These are phyloP conservation scores for Obba rivulosa DNA, from an alignment of 768 basidiomycete genomes.

Conservation along the genomic window DNA sequence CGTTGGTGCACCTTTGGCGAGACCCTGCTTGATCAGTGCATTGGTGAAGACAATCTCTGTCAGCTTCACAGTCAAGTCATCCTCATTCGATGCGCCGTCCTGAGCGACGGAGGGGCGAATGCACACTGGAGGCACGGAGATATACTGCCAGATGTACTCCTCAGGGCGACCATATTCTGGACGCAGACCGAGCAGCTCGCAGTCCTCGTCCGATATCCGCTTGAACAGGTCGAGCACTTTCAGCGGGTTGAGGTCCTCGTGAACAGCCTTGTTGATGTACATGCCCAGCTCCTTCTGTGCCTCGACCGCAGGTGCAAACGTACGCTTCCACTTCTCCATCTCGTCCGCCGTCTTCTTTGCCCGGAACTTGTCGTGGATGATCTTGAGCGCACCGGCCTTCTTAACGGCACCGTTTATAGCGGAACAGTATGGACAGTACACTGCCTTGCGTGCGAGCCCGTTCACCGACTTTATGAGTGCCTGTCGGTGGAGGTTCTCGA, in stretches of 20 bases:
- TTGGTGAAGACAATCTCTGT: conserved; percentile 96
- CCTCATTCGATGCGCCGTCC: conserved; percentile 97
- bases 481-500: conserved; percentile 91
- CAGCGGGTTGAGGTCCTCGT: conserved; percentile 92
- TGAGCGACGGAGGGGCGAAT: conserved; percentile 97
- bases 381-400: conserved; percentile 91
- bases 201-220: conserved; percentile 94
- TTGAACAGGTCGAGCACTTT: conserved; percentile 91
- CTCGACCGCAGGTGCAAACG: conserved; percentile 76
- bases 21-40: conserved; percentile 83
- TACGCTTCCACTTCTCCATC: conserved; percentile 81
- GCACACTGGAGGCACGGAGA: conserved; percentile 96
- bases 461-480: conserved; percentile 81
- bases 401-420: conserved; percentile 94
- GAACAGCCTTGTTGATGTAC: conserved; percentile 81
- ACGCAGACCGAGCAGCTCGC: conserved; percentile 87
- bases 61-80: conserved; percentile 95
- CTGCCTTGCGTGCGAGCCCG: conserved; percentile 78
- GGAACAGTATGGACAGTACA: conserved; percentile 90
- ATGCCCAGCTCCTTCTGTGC: conserved; percentile 82
- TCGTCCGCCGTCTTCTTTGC: conserved; percentile 89
- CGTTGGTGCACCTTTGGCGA: conserved; percentile 83
- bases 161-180: conserved; percentile 90
- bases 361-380: conserved; percentile 96
- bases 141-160: conserved; percentile 98